Conservation (phyloP, 805 yeast genomes). For the Metschnikowia kunwiensis region DNA sequence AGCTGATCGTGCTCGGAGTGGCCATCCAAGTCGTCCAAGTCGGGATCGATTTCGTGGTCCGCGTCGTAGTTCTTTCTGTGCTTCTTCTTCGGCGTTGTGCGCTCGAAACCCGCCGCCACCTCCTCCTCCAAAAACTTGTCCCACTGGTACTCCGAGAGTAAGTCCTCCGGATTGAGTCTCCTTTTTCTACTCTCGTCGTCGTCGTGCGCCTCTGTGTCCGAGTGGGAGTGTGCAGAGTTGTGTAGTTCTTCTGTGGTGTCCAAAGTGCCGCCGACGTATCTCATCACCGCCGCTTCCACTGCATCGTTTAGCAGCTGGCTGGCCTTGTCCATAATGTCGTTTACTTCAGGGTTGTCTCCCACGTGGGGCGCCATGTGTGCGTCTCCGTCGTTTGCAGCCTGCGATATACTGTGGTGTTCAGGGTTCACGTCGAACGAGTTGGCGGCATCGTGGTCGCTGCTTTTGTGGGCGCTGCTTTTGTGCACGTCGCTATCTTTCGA, state of each 20-base stretch:
- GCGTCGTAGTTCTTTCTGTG: conserved; percentile 10
- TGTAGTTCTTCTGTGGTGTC: conserved; percentile 23
- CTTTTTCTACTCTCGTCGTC: conserved; percentile 15
- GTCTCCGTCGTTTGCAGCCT: too few species aligned
- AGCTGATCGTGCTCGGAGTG: conserved; percentile 57
- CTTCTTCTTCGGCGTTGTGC: conserved; percentile 12
- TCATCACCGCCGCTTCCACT: conserved; percentile 78
- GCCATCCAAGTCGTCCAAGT: conserved; percentile 32
- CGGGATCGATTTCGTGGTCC: conserved; percentile 35
- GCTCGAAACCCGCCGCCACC: conserved; percentile 19
- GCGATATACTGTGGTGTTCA: too few species aligned
- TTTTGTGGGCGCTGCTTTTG: too few species aligned
- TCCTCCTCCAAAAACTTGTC: conserved; percentile 28
- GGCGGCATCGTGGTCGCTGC: too few species aligned
- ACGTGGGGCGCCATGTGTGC: too few species aligned
- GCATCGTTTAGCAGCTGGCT: conserved; percentile 45
- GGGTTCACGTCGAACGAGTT: too few species aligned
- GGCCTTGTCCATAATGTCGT: conserved; percentile 23
- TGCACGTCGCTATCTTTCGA: too few species aligned
- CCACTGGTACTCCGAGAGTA: conserved; percentile 55
- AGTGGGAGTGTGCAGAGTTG: conserved; percentile 2
- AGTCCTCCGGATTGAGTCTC: conserved; percentile 34
- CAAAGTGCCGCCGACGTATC: conserved; percentile 64
- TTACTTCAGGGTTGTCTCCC: conserved; percentile 4
- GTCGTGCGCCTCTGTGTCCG: conserved; percentile 7